Evolutionary conservation across 371 early-diverging fungal genomes (phyloP), one percentile per base, ranked within the genome.

Genomic region (Zychaea mexicana): DNA sequence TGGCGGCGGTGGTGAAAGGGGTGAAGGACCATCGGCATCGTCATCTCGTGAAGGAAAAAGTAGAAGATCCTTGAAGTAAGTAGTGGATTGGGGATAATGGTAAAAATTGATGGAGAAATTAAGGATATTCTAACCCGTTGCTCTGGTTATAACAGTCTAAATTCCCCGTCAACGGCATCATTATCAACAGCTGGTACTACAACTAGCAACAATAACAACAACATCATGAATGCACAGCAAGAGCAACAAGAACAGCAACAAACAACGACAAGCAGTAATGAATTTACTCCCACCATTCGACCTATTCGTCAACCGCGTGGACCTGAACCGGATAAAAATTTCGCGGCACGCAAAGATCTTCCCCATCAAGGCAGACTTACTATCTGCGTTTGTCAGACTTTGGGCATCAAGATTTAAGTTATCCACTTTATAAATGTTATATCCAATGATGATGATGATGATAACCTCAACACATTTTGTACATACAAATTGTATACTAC

Each of bases 241-340:
- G 13, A 30, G 36, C 58, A 21, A 28, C 59, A 21, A 58, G 70
- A 19, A 61, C 63, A 13, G 58, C 15, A 52, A 70, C 22, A 36
- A 21, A 60, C 32, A 71, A n/a, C n/a, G n/a, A n/a, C n/a, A n/a
- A n/a, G 15, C 42, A 42, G 5, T 42, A 42, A 42, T 42, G 42
- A 42, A 6, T 42, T 3, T 42, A n/a, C 15, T 42, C n/a, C 61
- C 45, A 62, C 71, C 58, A 77, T 85, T 57, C 81, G 78, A 59
- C 88, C 88, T 32, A 78, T 86, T 65, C 83, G 88, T 56, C 86
- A 86, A 61, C 88, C 88, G 53, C 71, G 78, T 26, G 85, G 86
- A 17, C 88, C 88, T 24, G 85, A 85, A 47, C 82, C 81, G 5
- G 85, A 75, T 56, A 82, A 78, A 46, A 71, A 79, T 36, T 85